A percentile compares a stretch with the other conserved stretches of the same genome.
Conservation (phyloP, 306 rosid species). For the Vachellia pachyceras region DNA sequence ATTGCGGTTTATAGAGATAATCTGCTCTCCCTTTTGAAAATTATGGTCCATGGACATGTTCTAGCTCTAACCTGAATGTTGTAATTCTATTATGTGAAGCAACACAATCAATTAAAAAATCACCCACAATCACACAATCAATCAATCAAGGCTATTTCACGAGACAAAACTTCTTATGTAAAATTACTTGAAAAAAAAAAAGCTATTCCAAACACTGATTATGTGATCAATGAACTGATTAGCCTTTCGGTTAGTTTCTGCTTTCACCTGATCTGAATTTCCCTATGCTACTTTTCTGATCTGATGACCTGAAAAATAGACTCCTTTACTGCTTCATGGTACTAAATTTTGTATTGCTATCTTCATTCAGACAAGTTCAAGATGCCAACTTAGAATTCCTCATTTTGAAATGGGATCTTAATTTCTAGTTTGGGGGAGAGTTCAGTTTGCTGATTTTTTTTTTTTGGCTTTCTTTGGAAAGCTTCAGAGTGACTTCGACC, state of each 20-base stretch:
- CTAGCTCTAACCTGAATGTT: no score
- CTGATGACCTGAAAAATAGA: background rate
- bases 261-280: conserved; percentile 1
- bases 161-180: no score
- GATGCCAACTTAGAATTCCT: conserved; percentile 6
- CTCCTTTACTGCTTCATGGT: background rate
- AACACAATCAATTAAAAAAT: no score
- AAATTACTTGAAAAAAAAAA: no score
- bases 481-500: background rate
- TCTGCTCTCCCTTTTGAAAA: background rate
- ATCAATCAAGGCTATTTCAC: no score
- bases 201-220: no score
- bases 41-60: conserved; percentile 14
- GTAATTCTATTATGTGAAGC: no score
- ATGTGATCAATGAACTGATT: background rate
- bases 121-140: no score
- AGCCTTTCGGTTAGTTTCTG: background rate
- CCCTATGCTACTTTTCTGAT: background rate
- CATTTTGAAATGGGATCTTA: background rate
- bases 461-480: background rate
- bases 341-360: background rate
- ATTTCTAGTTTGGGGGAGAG: background rate
- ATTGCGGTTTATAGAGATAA: conserved; percentile 13
- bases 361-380: background rate
- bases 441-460: conserved; percentile 9